Conservation (phyloP, 805 yeast species). For the Yamadazyma insecticola region DNA sequence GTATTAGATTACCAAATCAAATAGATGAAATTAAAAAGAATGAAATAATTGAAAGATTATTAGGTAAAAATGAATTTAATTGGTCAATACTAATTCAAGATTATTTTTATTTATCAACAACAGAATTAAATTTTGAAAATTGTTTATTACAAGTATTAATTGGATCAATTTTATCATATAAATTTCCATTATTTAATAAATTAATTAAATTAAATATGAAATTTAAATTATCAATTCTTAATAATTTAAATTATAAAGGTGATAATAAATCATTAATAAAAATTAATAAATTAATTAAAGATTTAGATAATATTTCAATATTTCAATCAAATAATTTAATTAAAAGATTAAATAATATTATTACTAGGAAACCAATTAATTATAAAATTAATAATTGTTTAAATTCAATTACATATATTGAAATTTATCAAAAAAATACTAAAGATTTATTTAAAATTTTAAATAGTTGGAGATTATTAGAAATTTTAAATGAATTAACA, state of each 20-base stretch:
- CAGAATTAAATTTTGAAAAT: conserved; percentile 31
- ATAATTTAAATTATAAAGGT: conserved; percentile 28
- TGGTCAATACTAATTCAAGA: conserved; percentile 23
- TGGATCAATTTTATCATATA: conserved; percentile 20
- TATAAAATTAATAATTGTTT: conserved; percentile 21
- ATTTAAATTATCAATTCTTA: conserved; percentile 20
- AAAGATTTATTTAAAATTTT: conserved; percentile 22
- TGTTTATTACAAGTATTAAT: conserved; percentile 26
- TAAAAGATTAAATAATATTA: conserved; percentile 24
- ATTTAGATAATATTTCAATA: conserved; percentile 27
- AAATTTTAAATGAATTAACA: conserved; percentile 28
- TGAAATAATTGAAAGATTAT: conserved; percentile 13
- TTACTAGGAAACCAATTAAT: conserved; percentile 19
- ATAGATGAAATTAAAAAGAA: conserved; percentile 12
- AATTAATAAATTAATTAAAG: conserved; percentile 21
- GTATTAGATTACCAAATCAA: conserved; percentile 23
- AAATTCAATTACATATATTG: conserved; percentile 27
- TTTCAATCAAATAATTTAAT: conserved; percentile 24
- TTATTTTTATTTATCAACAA: conserved; percentile 21
- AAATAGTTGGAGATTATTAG: conserved; percentile 34
- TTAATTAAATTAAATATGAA: conserved; percentile 21
- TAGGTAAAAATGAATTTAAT: conserved; percentile 3
- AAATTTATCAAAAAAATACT: conserved; percentile 18
- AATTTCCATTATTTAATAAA: conserved; percentile 15
- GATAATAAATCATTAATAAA: conserved; percentile 16